Conservation (phyloP, 805 yeast genomes). For the Yamadazyma insecticola region DNA sequence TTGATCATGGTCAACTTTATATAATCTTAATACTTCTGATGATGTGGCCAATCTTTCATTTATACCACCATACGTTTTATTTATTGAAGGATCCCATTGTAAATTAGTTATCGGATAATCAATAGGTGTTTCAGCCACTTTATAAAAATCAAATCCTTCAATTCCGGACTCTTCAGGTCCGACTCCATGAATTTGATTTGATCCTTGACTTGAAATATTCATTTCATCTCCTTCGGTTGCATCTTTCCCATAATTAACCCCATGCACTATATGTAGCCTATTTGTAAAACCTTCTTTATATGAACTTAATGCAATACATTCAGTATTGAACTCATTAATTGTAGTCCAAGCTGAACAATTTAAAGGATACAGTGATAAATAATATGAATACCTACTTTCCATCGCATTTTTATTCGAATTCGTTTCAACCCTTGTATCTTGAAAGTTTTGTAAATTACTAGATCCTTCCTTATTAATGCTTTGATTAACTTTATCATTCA, state of each 20-base stretch:
- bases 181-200: no score
- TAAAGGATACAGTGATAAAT: slow-evolving; percentile 25
- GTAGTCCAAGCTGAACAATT: slow-evolving; percentile 33
- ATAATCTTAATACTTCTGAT: slow-evolving; percentile 66
- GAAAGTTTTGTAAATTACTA: no score
- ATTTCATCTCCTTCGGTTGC: slow-evolving; percentile 16
- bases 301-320: slow-evolving; percentile 64
- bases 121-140: slow-evolving; percentile 48
- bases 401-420: background rate
- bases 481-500: no score
- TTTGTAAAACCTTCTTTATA: slow-evolving; percentile 76
- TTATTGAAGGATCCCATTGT: slow-evolving; percentile 65
- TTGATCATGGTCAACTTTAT: slow-evolving; percentile 47
- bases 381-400: slow-evolving; percentile 16
- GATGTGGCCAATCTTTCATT: slow-evolving; percentile 56
- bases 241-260: slow-evolving; percentile 21
- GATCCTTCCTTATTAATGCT: no score
- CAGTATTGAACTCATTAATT: slow-evolving; percentile 24
- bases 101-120: slow-evolving; percentile 68
- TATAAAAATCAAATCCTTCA: slow-evolving; percentile 39
- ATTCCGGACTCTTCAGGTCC: no score
- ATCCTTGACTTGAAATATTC: slow-evolving; percentile 10
- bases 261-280: slow-evolving; percentile 49
- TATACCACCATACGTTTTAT: slow-evolving; percentile 15
- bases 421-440: no score